Base-by-base conservation (phyloP, 2,329 filamentous ascomycete species). In the Scopulariopsis brevicaulis region DNA sequence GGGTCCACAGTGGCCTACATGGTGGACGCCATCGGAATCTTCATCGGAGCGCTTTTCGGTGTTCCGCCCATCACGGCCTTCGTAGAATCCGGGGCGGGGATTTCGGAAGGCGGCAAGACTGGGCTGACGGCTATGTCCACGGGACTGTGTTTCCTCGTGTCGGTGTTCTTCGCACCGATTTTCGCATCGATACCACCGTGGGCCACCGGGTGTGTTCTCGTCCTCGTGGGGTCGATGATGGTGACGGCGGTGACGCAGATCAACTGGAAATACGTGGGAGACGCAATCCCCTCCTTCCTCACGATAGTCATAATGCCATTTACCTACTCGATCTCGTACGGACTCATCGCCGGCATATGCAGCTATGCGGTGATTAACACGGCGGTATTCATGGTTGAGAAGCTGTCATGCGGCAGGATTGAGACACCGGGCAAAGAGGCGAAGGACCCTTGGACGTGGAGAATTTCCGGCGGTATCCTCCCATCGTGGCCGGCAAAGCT, bases 211-310 rank as follows among this genome's bases (percentile, higher is more conserved):
- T 90, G 87, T 68, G 90, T 91, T n/a, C 79, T 95, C 32, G 79
- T 95, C 64, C 83, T 96, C 43, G 89, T 96, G 57, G 90, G 90
- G n/a, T 85, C 85, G 20, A 86, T 95, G 79, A 95, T 95, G 90
- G 83, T 86, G 59, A 81, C 83, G 61, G 80, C 88, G 1, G 87
- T 88, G 12, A 83, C 81, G n/a, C 87, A 94, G 62, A 92, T 96
- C 76, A 95, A 96, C 77, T 96, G 90, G 90, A 77, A 77, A 52
- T 95, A 96, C 71, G 77, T 89, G 61, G 90, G 90, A 56, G 90
- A 96, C 68, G 86, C 88, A 1, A 79, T 95, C 24, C 90, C 90
- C 0, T 89, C 90, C 2, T 95, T 95, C 73, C 75, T 95, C 46
- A 91, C 88, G 55, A 87, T 96, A 62, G 83, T 85, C 59, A 74